Evolutionary conservation across 78 protist genomes (phyloP).

Genomic region (Dictyostelium firmibasis): DNA sequence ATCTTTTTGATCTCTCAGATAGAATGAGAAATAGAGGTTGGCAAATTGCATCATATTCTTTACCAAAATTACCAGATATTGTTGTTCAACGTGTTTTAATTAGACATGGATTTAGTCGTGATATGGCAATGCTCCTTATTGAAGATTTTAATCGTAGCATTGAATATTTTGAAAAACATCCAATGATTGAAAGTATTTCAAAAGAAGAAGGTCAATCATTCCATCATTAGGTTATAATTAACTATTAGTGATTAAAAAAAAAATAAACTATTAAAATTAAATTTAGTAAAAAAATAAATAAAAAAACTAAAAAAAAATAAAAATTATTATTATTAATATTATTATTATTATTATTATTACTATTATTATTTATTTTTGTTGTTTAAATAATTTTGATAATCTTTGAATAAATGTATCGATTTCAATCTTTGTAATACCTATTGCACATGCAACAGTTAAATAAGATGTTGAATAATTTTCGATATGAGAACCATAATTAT

Average conservation of each 20-base stretch:
- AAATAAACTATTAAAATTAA: not conserved
- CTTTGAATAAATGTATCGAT: slow-evolving; percentile 77
- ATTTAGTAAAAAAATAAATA: too few relatives aligned
- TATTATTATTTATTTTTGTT: not conserved
- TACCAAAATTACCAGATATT: not conserved
- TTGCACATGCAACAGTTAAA: slow-evolving; percentile 91
- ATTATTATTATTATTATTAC: too few relatives aligned
- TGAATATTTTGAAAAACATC: slow-evolving; percentile 15
- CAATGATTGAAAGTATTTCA: not conserved
- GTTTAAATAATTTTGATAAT: slow-evolving; percentile 48
- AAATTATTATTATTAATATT: too few relatives aligned
- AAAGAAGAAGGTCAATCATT: slow-evolving; percentile 19
- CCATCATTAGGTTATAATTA: slow-evolving; percentile 17
- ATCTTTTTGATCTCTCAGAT: slow-evolving; percentile 24
- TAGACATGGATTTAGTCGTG: slow-evolving; percentile 33
- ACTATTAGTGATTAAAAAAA: too few relatives aligned
- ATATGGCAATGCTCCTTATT: not conserved
- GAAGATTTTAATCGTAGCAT: slow-evolving; percentile 5
- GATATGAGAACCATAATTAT: slow-evolving; percentile 87
- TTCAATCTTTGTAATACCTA: slow-evolving; percentile 88
- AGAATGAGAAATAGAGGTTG: slow-evolving; percentile 11
- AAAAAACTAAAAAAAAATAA: too few relatives aligned
- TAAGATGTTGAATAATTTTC: slow-evolving; percentile 82
- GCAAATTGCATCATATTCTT: slow-evolving; percentile 10
- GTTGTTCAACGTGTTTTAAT: not conserved